Evolutionary conservation across 2,329 filamentous ascomycete species (phyloP).

Genomic region (Myriosclerotinia scirpicola): DNA sequence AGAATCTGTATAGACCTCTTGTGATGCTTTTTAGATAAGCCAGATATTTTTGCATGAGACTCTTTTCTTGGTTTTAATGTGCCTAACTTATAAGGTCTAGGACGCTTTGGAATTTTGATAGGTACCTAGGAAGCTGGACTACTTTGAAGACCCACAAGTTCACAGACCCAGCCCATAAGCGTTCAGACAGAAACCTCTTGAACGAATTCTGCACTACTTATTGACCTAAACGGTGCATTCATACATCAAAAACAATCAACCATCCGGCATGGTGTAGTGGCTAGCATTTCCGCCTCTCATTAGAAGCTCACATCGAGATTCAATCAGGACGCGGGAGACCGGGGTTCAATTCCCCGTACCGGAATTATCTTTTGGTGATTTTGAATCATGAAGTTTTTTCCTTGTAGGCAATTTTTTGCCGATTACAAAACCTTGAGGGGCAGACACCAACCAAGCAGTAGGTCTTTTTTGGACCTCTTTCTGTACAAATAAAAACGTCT

Average conservation of each 20-base stretch:
- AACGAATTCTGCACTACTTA: background rate
- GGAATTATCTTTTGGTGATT: background rate
- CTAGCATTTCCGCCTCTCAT: conserved; percentile 19
- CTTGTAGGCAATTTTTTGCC: too few relatives aligned
- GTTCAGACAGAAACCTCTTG: background rate
- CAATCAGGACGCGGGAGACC: conserved; percentile 1
- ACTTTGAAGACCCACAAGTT: background rate
- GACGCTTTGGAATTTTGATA: background rate
- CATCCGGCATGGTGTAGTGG: conserved; percentile 18
- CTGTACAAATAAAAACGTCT: too few relatives aligned
- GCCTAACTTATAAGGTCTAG: background rate
- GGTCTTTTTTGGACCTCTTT: background rate
- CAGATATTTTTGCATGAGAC: background rate
- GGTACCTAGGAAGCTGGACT: background rate
- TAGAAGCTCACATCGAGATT: too few relatives aligned
- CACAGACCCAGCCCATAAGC: too few relatives aligned
- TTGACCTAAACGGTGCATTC: background rate
- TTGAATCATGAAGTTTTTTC: background rate
- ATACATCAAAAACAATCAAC: background rate
- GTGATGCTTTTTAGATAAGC: background rate
- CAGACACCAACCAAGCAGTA: background rate
- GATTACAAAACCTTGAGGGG: too few relatives aligned
- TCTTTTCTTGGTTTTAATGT: background rate
- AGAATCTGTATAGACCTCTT: background rate
- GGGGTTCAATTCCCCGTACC: conserved; percentile 18